A percentile compares a stretch with the other conserved stretches of the same genome.
Evolutionary conservation across 73 alveolate species (phyloP).

Genomic region (Breviolum minutum): DNA sequence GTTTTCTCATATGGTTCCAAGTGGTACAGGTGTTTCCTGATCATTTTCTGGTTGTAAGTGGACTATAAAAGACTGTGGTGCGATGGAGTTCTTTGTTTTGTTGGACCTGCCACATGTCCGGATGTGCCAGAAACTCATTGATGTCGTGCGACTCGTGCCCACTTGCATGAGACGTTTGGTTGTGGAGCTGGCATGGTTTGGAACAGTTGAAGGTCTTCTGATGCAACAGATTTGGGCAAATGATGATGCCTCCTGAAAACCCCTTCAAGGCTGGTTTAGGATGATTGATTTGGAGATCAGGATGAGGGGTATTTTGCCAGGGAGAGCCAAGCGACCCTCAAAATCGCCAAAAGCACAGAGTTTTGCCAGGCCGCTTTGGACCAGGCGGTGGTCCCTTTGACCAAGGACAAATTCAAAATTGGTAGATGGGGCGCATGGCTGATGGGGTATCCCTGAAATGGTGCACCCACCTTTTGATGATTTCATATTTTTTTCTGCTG

Average conservation of each 20-base stretch:
- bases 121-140: constrained; percentile 62
- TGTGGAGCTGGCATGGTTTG: constrained; percentile 3
- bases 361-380: constrained; percentile 60
- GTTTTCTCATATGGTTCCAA: not conserved
- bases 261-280: not conserved
- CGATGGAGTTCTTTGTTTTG: no score
- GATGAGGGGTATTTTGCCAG: no score
- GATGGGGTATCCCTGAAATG: not conserved
- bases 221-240: not conserved
- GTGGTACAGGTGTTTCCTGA: no score
- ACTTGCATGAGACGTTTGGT: constrained; percentile 56
- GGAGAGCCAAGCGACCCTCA: no score
- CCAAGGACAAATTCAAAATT: not conserved
- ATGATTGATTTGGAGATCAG: no score
- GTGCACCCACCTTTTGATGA: no score
- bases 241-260: not conserved
- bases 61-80: no score
- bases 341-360: no score
- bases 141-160: constrained; percentile 66
- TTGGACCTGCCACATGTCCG: no score
- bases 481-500: no score
- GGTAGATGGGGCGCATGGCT: not conserved
- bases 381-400: constrained; percentile 41
- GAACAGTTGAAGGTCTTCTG: not conserved
- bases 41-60: no score